These are phyloP conservation scores for Amaranthus palmeri DNA, from an alignment of 148 eudicot genomes.

Conservation along the genomic window DNA sequence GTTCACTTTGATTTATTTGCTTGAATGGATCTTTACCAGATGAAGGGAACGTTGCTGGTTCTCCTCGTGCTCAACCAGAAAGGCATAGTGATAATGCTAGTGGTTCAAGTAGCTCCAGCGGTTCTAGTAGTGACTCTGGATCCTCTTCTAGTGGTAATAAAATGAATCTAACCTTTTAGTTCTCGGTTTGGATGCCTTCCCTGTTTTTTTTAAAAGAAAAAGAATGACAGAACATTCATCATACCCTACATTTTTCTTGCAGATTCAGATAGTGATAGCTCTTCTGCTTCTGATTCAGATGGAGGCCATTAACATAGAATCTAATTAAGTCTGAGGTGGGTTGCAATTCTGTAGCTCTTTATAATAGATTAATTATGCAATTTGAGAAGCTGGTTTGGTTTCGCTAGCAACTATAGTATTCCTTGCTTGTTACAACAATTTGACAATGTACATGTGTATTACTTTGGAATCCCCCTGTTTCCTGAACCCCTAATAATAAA, in stretches of 20 bases:
- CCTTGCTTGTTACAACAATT: not conserved
- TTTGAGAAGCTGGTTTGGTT: not conserved
- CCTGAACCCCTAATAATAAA: too few relatives aligned
- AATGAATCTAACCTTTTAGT: conserved; percentile 3
- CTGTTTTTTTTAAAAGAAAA: not conserved
- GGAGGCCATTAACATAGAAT: conserved; percentile 47
- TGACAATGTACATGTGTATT: not conserved
- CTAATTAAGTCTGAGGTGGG: conserved; percentile 32
- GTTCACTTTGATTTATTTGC: not conserved
- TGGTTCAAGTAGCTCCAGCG: conserved; percentile 81
- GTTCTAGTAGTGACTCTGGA: conserved; percentile 92
- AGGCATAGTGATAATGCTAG: conserved; percentile 46
- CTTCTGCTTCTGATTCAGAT: conserved; percentile 68
- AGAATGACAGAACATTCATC: not conserved
- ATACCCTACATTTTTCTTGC: conserved; percentile 26
- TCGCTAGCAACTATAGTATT: not conserved
- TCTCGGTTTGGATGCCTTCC: not conserved
- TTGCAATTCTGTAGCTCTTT: not conserved
- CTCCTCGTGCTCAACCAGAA: conserved; percentile 48
- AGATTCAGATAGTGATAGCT: conserved; percentile 87
- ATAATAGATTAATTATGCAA: not conserved
- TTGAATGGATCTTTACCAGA: conserved; percentile 31
- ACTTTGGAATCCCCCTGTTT: not conserved
- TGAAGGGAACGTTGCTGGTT: conserved; percentile 30
- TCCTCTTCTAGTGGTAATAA: conserved; percentile 71